Evolutionary conservation across 2,329 filamentous ascomycete genomes (phyloP).

Genomic region (Davidsoniella virescens): DNA sequence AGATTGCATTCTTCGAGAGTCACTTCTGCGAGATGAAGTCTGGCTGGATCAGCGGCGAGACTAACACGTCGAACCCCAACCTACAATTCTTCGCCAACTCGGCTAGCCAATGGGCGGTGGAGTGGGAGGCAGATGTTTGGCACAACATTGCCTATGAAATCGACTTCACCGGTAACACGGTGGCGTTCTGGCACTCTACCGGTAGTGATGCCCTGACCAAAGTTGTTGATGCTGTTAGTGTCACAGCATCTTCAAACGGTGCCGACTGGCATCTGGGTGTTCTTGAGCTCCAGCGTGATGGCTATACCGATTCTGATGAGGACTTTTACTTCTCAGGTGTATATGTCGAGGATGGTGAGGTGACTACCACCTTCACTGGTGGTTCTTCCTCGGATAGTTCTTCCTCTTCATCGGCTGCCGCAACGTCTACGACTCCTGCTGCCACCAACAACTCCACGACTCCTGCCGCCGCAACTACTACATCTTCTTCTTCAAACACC

Average conservation of each 20-base stretch:
- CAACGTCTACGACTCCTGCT: not conserved
- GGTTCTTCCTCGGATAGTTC: not conserved
- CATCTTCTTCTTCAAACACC: not conserved
- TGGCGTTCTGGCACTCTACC: constrained; percentile 56
- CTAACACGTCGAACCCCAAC: constrained; percentile 30
- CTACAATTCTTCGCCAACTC: constrained; percentile 50
- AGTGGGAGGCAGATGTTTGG: constrained; percentile 48
- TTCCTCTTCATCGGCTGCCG: not conserved
- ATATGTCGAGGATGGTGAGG: constrained; percentile 39
- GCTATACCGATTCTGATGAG: constrained; percentile 37
- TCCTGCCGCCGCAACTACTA: not conserved
- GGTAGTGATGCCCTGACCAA: constrained; percentile 39
- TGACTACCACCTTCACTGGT: constrained; percentile 19
- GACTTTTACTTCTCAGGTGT: constrained; percentile 59
- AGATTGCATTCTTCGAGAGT: constrained; percentile 46
- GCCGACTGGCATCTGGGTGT: constrained; percentile 59
- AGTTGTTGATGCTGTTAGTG: constrained; percentile 43
- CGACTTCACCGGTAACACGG: constrained; percentile 43
- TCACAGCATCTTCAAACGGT: constrained; percentile 47
- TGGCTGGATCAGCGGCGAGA: constrained; percentile 37
- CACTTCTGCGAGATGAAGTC: constrained; percentile 64
- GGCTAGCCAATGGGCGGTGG: constrained; percentile 43
- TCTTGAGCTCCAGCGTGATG: constrained; percentile 43
- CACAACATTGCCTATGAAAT: constrained; percentile 64
- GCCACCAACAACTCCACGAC: not conserved